Conservation (phyloP, 2,329 filamentous ascomycete species). For the Exophiala sp. region DNA sequence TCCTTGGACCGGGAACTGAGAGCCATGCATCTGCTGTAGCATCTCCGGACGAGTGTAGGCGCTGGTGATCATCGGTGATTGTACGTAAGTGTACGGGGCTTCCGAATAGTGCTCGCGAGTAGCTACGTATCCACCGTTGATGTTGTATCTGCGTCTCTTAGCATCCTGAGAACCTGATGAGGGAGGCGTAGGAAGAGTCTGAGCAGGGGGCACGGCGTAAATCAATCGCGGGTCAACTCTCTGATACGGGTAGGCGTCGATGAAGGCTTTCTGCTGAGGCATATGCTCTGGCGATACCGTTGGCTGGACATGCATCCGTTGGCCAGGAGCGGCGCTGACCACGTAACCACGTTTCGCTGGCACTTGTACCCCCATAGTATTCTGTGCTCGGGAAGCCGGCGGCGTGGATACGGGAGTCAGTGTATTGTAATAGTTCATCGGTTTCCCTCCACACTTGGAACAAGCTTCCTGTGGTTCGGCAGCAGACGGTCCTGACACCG, state of each 20-base stretch:
- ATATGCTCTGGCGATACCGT: slow-evolving; percentile 18
- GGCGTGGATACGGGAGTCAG: slow-evolving; percentile 40
- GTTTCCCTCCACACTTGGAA: slow-evolving; percentile 39
- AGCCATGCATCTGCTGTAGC: slow-evolving; percentile 8
- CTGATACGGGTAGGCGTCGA: slow-evolving; percentile 17
- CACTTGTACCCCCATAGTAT: slow-evolving; percentile 33
- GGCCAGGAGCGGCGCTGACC: slow-evolving; percentile 16
- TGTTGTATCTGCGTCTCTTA: slow-evolving; percentile 59
- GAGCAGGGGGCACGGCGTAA: slow-evolving; percentile 21
- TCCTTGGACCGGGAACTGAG: slow-evolving; percentile 7
- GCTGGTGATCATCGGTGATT: slow-evolving; percentile 36
- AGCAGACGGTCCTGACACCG: slow-evolving; percentile 20
- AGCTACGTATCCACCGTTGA: slow-evolving; percentile 38
- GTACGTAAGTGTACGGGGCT: slow-evolving; percentile 19
- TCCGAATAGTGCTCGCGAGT: slow-evolving; percentile 35
- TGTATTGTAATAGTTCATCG: slow-evolving; percentile 38
- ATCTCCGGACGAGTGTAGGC: slow-evolving; percentile 26
- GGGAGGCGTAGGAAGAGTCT: slow-evolving; percentile 19
- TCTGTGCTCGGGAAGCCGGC: slow-evolving; percentile 36
- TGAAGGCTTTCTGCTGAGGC: slow-evolving; percentile 12
- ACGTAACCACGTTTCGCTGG: slow-evolving; percentile 29
- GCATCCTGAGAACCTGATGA: slow-evolving; percentile 42
- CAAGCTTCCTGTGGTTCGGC: slow-evolving; percentile 22
- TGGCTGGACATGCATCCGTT: slow-evolving; percentile 10
- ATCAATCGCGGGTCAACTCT: slow-evolving; percentile 25